Base-by-base conservation (phyloP, 2,329 filamentous ascomycete genomes). In the Colletotrichum sp. region DNA sequence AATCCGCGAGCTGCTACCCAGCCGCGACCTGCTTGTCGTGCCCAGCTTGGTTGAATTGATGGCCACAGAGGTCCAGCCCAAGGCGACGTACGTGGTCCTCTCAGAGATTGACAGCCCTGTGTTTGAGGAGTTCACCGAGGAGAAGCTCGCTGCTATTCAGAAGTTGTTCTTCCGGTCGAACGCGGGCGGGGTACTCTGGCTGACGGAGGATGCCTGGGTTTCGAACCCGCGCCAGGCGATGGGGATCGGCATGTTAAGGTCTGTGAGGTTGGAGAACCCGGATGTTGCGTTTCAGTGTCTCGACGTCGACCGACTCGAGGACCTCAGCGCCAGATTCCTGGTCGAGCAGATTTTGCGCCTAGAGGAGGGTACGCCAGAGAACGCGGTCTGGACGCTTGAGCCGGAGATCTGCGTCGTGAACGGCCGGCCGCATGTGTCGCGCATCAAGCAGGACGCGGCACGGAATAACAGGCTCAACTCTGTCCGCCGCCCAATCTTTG, bases 61-160 rank as follows among this genome's bases (percentile, higher is more conserved):
- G 13, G 63, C 43, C 29, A 16, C 54, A 15, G 29, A 59, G 24
- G n/a, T 11, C 6, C 63, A 55, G 15, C 43, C 38, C 55, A 24
- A 63, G 47, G 12, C 61, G 34, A 55, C 51, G 24, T 47, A 77
- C 74, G 36, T 63, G 64, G 68, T 69, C 16, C 61, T 55, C 51
- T 70, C 66, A 5, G 73, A 75, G 47, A 38, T 75, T 21, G 76
- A 79, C 16, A 58, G 70, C 8, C 61, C 73, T 15, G 76, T 83
- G 16, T 76, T 82, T 15, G 76, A 78, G 6, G 81, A 83, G 21
- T 77, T 81, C 55, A 73, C 73, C 33, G 71, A 33, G 18, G 34
- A 16, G 27, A 66, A 51, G 51, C 43, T 69, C 33, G 57, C 29
- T n/a, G 38, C 38, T 2, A n/a, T 36, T 9, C 43, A 69, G 33